Evolutionary conservation across 805 yeast genomes (phyloP), one percentile per base, ranked within the genome.

Genomic region (Brettanomyces naardenensis): DNA sequence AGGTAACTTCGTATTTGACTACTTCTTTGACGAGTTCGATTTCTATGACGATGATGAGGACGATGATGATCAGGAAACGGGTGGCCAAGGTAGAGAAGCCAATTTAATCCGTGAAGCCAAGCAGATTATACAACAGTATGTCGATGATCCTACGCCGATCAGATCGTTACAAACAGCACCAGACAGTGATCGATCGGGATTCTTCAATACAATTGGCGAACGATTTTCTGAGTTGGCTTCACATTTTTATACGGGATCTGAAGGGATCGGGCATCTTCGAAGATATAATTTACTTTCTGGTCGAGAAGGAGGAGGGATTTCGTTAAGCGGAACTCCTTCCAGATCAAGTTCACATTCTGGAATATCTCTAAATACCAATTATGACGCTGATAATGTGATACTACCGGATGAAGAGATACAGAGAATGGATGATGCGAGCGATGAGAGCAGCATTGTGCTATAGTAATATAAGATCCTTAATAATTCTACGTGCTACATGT

Each of bases 1-100:
- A 11, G 53, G 53, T 11, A 42, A 48, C n/a, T 52, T 59, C 27
- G 40, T 56, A 6, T 47, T 61, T 30, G 64, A 59, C 28, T 55
- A 56, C 32, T 41, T 57, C 11, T 46, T 56, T 20, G 56, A 48
- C 22, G 65, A 61, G 31, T 45, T 53, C 15, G 64, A 59, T 13
- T 53, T 46, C 33, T 58, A 53, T 15, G 51, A 45, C 6, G 36
- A 34, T 21, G 52, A 44, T 6, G 42, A 42, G 4, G 29, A 25
- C 7, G 35, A 19, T 10, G 19, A 35, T 7, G 33, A 15, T 11
- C 33, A 39, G 15, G 41, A 28, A 14, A 18, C 19, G 17, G 28
- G 23, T 15, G 32, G 15, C 18, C 29, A 32, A 6, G 40, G 39
- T 20, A 43, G 57, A 33, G 55, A 49, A 28, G 30, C 44, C 6